Conservation (phyloP, 345 rosid genomes). For the Turritis glabra region DNA sequence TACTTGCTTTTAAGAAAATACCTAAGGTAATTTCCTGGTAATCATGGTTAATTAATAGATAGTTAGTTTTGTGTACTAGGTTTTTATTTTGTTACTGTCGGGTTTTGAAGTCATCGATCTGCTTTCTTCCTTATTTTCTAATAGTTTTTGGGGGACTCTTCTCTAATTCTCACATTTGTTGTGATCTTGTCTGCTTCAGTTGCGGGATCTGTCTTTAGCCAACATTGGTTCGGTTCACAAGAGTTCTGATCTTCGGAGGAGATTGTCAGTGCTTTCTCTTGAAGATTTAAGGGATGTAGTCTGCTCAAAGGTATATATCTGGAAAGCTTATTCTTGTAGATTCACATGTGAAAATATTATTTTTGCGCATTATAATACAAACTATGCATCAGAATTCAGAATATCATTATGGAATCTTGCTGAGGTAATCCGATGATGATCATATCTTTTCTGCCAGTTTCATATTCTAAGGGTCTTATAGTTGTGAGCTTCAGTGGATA, state of each 20-base stretch:
- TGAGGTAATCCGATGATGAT: neutral
- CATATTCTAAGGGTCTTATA: slow-evolving; percentile 9
- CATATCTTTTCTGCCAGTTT: neutral
- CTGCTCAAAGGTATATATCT: slow-evolving; percentile 77
- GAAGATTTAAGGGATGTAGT: slow-evolving; percentile 89
- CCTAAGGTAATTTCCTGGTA: slow-evolving; percentile 65
- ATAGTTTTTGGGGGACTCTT: slow-evolving; percentile 1
- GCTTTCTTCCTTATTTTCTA: slow-evolving; percentile 20
- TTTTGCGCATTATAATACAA: neutral
- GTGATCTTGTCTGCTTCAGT: slow-evolving; percentile 46
- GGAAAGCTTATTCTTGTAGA: slow-evolving; percentile 7
- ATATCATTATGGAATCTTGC: slow-evolving; percentile 1
- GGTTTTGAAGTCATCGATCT: slow-evolving; percentile 15
- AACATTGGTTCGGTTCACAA: slow-evolving; percentile 86
- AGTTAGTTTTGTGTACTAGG: neutral
- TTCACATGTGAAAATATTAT: neutral
- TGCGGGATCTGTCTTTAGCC: slow-evolving; percentile 83
- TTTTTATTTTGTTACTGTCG: neutral
- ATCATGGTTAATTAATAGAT: slow-evolving; percentile 16
- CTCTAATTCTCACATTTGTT: slow-evolving; percentile 13
- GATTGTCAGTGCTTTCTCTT: slow-evolving; percentile 70
- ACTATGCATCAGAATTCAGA: neutral
- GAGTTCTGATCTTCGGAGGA: slow-evolving; percentile 86
- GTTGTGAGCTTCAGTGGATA: neutral
- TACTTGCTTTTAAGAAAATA: slow-evolving; percentile 83